Base-by-base conservation (phyloP, 768 basidiomycete species). In the Tylopilus sp. region DNA sequence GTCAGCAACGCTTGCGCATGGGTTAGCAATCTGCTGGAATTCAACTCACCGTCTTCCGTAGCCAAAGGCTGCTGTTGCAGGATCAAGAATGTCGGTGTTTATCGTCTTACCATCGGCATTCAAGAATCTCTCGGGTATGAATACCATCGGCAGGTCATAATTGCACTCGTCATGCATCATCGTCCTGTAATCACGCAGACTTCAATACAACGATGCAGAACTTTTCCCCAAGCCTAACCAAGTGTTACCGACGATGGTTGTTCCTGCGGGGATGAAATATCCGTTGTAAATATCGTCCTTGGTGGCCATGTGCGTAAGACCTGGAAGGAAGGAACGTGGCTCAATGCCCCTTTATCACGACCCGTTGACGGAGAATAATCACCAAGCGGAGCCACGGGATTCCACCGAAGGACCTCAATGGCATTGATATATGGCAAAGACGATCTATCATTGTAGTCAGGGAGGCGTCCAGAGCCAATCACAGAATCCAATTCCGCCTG, bases 181-280 rank as follows among this genome's bases (percentile, higher is more conserved):
- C 8, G 73, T 64, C 72, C 72, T 73, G 40, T 39, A n/a, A 22
- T 35, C 23, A 44, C 2, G 12, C 38, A 6, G 28, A 28, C 40
- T 26, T 63, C 10, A 63, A 46, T n/a, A 48, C 50, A 40, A 23
- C 35, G 18, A 13, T 4, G 17, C 6, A 10, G 28, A 44, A 20
- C 18, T 10, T 8, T 40, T 45, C 21, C 11, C 25, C 18, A 23
- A 35, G 12, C 2, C 61, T 54, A 15, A 75, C 82, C 83, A 85
- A 18, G 79, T 75, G 56, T 83, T 85, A 1, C 80, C 81, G 25
- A 82, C 76, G 17, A 85, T 75, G 9, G 75, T 77, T 1, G 83
- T 72, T 13, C 67, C 67, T 4, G 63, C 67, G n/a, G 67, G 67
- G 36, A 69, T 69, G 48, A 67, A 65, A 46, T 66, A 69, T 31